Conservation (phyloP, 768 basidiomycete species). For the Pleurotus sapidus region DNA sequence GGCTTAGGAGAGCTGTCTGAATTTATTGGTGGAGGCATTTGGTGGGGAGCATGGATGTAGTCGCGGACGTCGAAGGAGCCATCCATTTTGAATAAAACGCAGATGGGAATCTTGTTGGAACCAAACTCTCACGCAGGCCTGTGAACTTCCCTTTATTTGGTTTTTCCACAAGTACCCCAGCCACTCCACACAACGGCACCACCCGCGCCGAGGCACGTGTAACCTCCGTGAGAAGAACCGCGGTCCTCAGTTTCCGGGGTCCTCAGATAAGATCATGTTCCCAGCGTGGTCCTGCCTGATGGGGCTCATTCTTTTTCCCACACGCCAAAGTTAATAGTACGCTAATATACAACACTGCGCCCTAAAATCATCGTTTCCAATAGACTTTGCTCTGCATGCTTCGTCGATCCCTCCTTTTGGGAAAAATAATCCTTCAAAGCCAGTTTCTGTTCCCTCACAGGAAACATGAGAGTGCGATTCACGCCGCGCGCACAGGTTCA, state of each 20-base stretch:
- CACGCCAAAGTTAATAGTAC: not conserved
- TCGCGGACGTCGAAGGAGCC: conserved; percentile 7
- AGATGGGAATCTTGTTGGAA: conserved; percentile 5
- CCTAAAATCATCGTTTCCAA: not conserved
- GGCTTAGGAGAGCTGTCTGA: not conserved
- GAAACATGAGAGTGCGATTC: not conserved
- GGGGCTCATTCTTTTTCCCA: not conserved
- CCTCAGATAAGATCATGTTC: not conserved
- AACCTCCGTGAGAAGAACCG: not conserved
- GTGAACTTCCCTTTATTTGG: conserved; percentile 9
- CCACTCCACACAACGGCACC: not conserved
- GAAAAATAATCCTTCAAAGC: conserved; percentile 11
- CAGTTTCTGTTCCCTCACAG: not conserved
- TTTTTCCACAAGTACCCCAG: not conserved
- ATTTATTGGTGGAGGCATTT: not conserved
- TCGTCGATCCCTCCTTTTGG: not conserved
- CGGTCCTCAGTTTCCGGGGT: conserved; percentile 5
- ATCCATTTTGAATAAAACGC: conserved; percentile 8
- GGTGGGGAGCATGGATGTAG: conserved; percentile 3
- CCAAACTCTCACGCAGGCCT: conserved; percentile 9
- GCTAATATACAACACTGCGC: not conserved
- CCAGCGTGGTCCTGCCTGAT: not conserved
- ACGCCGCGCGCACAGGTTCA: conserved; percentile 27
- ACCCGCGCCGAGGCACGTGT: not conserved
- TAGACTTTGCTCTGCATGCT: not conserved